Conservation (phyloP, 1,284 basidiomycete species). For the Cutaneotrichosporon cyanovorans region DNA sequence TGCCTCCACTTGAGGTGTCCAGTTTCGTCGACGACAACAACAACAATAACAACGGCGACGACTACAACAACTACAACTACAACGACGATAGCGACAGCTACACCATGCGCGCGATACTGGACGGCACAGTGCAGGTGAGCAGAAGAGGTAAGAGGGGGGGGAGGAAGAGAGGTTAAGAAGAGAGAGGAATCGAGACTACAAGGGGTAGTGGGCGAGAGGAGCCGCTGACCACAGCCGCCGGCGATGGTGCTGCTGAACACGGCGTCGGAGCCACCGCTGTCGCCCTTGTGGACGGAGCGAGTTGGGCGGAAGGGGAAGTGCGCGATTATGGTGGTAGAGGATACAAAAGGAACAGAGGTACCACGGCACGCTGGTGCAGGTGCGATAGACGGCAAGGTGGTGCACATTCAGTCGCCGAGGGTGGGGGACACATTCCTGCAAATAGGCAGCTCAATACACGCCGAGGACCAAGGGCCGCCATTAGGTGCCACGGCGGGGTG, state of each 20-base stretch:
- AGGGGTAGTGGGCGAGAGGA: too few relatives aligned
- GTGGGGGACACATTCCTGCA: constrained; percentile 59
- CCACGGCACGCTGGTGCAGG: constrained; percentile 46
- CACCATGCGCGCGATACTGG: constrained; percentile 13
- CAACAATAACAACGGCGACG: background rate
- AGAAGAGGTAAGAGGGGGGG: too few relatives aligned
- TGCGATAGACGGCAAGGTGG: constrained; percentile 53
- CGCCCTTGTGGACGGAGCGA: constrained; percentile 53
- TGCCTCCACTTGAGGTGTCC: background rate
- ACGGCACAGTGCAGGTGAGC: constrained; percentile 24
- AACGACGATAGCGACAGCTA: too few relatives aligned
- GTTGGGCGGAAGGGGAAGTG: constrained; percentile 58
- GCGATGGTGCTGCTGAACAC: constrained; percentile 71
- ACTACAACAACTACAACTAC: constrained; percentile 4
- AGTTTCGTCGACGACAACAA: background rate
- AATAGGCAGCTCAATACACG: background rate
- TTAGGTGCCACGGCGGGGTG: constrained; percentile 63
- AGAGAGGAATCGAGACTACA: too few relatives aligned
- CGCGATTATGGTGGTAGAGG: constrained; percentile 58
- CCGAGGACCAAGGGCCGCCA: constrained; percentile 2
- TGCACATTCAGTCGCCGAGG: constrained; percentile 76
- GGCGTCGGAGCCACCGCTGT: constrained; percentile 57
- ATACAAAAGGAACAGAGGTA: constrained; percentile 44
- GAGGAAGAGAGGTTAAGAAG: too few relatives aligned
- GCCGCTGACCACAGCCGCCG: constrained; percentile 51